These are phyloP conservation scores for Aspergillus texensis DNA, from an alignment of 2,329 filamentous ascomycete species.

Conservation along the genomic window DNA sequence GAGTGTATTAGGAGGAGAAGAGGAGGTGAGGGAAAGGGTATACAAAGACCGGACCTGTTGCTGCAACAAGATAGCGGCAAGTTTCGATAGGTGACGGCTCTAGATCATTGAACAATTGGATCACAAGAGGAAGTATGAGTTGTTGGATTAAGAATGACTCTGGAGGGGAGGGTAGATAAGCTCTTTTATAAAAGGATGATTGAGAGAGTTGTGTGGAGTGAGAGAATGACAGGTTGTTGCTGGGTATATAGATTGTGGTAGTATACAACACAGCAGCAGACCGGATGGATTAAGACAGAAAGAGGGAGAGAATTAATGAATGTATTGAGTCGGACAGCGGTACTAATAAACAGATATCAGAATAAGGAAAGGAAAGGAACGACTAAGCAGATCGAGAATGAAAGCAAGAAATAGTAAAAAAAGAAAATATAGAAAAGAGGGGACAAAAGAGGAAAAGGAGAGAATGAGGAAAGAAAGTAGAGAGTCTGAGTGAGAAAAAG, in stretches of 20 bases:
- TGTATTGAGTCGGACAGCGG: conserved; percentile 7
- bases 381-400: conserved; percentile 14
- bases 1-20: conserved; percentile 13
- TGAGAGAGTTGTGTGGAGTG: not conserved
- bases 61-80: conserved; percentile 10
- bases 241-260: not conserved
- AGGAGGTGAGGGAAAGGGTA: conserved; percentile 4
- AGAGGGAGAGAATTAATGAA: conserved; percentile 10
- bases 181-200: not conserved
- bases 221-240: conserved; percentile 2
- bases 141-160: not conserved
- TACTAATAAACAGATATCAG: conserved; percentile 19
- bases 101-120: conserved; percentile 17
- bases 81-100: not conserved
- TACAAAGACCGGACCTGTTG: conserved; percentile 9
- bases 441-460: conserved; percentile 21
- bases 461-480: conserved; percentile 21
- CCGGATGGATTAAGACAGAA: conserved; percentile 1
- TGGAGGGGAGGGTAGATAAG: not conserved
- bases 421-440: conserved; percentile 21
- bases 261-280: conserved; percentile 1
- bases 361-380: conserved; percentile 20
- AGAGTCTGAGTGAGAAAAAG: conserved; percentile 19
- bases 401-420: conserved; percentile 23
- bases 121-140: conserved; percentile 5